Conservation (phyloP, 495 filamentous ascomycete genomes). For the Articulospora tetracladia region DNA sequence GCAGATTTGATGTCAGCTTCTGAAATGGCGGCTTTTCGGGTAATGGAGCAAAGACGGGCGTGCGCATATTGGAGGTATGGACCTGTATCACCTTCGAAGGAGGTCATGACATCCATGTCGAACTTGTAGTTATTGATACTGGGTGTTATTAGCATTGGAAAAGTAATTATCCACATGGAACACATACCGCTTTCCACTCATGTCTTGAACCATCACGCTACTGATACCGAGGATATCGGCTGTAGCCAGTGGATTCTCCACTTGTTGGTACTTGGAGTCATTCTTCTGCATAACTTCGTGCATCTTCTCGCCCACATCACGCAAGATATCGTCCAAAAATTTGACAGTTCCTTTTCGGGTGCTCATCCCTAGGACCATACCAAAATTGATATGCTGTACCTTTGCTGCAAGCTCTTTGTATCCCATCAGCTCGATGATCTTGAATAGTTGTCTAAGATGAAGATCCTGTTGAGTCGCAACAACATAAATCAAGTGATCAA, state of each 20-base stretch:
- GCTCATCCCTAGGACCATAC: slow-evolving; percentile 58
- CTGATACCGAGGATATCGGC: slow-evolving; percentile 59
- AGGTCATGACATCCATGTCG: slow-evolving; percentile 62
- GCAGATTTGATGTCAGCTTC: slow-evolving; percentile 51
- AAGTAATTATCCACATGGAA: background rate
- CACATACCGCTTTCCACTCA: slow-evolving; percentile 57
- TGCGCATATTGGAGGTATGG: slow-evolving; percentile 70
- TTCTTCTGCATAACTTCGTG: slow-evolving; percentile 63
- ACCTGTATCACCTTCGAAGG: slow-evolving; percentile 67
- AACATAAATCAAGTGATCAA: slow-evolving; percentile 68
- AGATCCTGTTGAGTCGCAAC: slow-evolving; percentile 58
- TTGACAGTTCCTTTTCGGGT: slow-evolving; percentile 55
- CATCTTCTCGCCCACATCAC: slow-evolving; percentile 59
- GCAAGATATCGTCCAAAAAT: slow-evolving; percentile 59
- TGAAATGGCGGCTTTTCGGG: slow-evolving; percentile 46
- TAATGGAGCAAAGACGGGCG: slow-evolving; percentile 59
- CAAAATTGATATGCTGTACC: slow-evolving; percentile 61
- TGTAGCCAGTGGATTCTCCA: slow-evolving; percentile 49
- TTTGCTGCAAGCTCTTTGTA: slow-evolving; percentile 53
- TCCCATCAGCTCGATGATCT: slow-evolving; percentile 57
- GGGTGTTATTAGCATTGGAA: slow-evolving; percentile 1
- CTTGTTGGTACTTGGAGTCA: slow-evolving; percentile 53
- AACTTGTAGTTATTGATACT: slow-evolving; percentile 63
- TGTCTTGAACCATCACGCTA: slow-evolving; percentile 63
- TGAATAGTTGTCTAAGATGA: slow-evolving; percentile 61